Conservation (phyloP, 1,284 basidiomycete genomes). For the Kalmanozyma brasiliensis region DNA sequence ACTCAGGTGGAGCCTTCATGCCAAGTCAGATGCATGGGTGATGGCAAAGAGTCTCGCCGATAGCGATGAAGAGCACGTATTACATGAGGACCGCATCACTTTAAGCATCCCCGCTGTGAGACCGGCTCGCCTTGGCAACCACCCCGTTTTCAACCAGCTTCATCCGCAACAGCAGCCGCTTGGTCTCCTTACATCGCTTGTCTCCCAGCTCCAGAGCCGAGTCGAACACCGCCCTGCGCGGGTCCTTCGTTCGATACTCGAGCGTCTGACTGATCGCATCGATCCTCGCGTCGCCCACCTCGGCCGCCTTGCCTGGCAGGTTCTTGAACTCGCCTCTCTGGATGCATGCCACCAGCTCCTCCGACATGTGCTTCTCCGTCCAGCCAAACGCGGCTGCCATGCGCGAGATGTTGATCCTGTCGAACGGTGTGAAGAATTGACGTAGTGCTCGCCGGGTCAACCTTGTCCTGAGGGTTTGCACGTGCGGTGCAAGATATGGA, state of each 20-base stretch:
- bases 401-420: constrained; percentile 79
- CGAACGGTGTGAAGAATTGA: constrained; percentile 82
- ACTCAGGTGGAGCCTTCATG: no score
- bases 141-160: constrained; percentile 72
- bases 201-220: constrained; percentile 78
- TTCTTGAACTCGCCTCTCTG: constrained; percentile 79
- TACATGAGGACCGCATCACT: no score
- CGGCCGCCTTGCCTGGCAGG: constrained; percentile 78
- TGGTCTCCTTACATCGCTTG: constrained; percentile 77
- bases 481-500: constrained; percentile 76
- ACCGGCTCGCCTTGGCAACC: constrained; percentile 24
- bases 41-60: background rate
- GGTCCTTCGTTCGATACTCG: constrained; percentile 78
- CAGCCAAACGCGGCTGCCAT: constrained; percentile 87
- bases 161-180: constrained; percentile 80
- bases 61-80: no score
- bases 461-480: constrained; percentile 66
- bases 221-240: constrained; percentile 78
- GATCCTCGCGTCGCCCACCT: constrained; percentile 81
- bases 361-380: constrained; percentile 76
- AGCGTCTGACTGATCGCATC: constrained; percentile 73
- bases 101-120: constrained; percentile 22
- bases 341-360: constrained; percentile 78
- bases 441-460: constrained; percentile 67
- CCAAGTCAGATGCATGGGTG: background rate